These are phyloP conservation scores for Scolecobasidium constrictum DNA, from an alignment of 2,329 filamentous ascomycete genomes.

Conservation along the genomic window DNA sequence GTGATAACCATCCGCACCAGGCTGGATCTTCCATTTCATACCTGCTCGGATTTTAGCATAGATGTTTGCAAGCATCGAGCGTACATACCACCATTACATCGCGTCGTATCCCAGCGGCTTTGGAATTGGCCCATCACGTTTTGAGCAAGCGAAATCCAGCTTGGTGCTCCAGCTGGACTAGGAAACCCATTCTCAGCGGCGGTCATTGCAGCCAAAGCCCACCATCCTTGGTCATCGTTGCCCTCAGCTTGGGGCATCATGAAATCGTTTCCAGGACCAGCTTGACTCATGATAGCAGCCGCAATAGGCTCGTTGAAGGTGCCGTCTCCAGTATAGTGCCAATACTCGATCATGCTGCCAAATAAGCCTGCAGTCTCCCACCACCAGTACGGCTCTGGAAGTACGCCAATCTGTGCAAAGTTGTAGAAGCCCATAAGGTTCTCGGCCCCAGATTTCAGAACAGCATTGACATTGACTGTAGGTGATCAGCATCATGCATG, in stretches of 20 bases:
- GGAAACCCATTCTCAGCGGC: constrained; percentile 42
- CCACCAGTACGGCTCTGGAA: constrained; percentile 32
- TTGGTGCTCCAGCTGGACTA: constrained; percentile 20
- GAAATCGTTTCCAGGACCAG: constrained; percentile 30
- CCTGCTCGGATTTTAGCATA: too few relatives aligned
- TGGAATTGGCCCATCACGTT: constrained; percentile 29
- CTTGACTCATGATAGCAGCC: constrained; percentile 31
- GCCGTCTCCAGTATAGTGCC: constrained; percentile 29
- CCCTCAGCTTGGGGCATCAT: constrained; percentile 34
- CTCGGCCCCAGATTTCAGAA: not conserved
- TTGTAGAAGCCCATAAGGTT: constrained; percentile 9
- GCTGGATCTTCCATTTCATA: constrained; percentile 27
- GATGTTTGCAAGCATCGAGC: too few relatives aligned
- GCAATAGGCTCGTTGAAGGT: constrained; percentile 31
- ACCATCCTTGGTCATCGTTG: constrained; percentile 49
- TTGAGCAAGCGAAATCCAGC: constrained; percentile 17
- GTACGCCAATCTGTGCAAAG: constrained; percentile 10
- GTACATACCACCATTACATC: constrained; percentile 29
- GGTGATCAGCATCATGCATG: too few relatives aligned
- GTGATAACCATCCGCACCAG: constrained; percentile 36
- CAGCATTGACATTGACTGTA: constrained; percentile 5
- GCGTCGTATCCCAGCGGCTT: constrained; percentile 23
- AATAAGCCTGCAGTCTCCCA: constrained; percentile 32
- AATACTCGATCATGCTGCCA: constrained; percentile 28
- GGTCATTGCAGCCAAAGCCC: constrained; percentile 45